Base-by-base conservation (phyloP, 2,329 filamentous ascomycete genomes). In the Cadophora sp. region DNA sequence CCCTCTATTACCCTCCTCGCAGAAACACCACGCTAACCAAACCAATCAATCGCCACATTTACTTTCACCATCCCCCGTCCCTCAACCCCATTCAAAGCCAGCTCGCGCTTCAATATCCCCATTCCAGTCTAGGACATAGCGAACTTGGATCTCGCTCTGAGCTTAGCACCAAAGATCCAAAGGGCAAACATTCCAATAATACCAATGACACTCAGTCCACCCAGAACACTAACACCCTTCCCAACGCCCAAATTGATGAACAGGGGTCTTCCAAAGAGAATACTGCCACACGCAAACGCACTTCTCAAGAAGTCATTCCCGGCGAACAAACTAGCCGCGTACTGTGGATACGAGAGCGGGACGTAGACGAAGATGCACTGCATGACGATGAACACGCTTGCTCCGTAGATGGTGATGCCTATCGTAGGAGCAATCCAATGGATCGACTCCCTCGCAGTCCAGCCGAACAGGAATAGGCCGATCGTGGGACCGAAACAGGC, bases 341-440 rank as follows among this genome's bases (percentile, higher is more conserved):
- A 87, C 70, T 80, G 78, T 4, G 85, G 85, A 71, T 87, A 87
- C 61, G 79, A 81, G 22, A 87, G 78, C 0, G 85, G 84, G 18
- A 88, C 82, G 76, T 88, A 88, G 70, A 87, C 80, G 73, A 88
- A 88, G 76, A 88, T 83, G 76, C 83, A 86, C 76, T 88, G 85
- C 79, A 87, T 83, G 64, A 88, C 79, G 66, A 87, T 72, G 72
- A 87, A 87, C 39, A 83, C 83, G 2, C 78, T 79, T 13, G 79
- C 81, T 45, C 80, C 82, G 75, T 86, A 87, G 62, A 88, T 78
- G 47, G 80, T 82, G 74, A 88, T 86, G 68, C 85, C 86, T n/a
- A 87, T 82, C 9, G 83, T 85, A 4, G 83, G 72, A 1, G 79
- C 85, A 67, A 87, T 84, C 85, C 85, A 88, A 72, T 85, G 85